Evolutionary conservation across 371 early-diverging fungal genomes (phyloP), one percentile per base, ranked within the genome.

Genomic region (Syncephalastrum monosporum): DNA sequence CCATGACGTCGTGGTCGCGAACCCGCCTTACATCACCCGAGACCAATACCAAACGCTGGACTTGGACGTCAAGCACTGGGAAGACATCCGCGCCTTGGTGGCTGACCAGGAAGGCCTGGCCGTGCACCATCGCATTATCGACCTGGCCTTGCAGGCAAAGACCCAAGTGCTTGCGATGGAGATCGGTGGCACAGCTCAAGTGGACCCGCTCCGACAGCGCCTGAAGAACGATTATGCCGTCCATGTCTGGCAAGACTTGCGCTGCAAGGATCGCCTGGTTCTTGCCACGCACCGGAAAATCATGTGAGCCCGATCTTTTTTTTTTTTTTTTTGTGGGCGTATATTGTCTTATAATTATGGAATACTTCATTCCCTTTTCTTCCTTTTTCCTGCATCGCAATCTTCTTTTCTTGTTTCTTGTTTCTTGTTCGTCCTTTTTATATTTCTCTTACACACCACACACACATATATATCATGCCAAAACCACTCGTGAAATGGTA

Each of bases 11-110:
- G 72, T 97, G 16, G 85, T 93, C 0, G 81, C 91, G 43, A 97
- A 97, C 66, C 97, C 97, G 17, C 97, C 97, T 0, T 95, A 97
- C 59, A 82, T 97, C n/a, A 79, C 94, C 0, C 68, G 66, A 3
- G 63, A 71, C 0, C 95, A 95, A 53, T 91, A 91, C 54, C 60
- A 59, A 1, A 49, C 48, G 1, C 67, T 95, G 16, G 89, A 84
- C 12, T 75, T 83, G 0, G 85, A 84, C 48, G 94, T 97, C 4
- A 80, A 79, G 27, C 72, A 83, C 4, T 95, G 94, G 93, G 97
- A 97, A 64, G 96, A 95, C 67, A 64, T 57, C n/a, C 61, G 77
- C 12, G 95, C 97, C 1, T 63, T 97, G 17, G 72, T 91, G 5
- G 89, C 94, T n/a, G 85, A 85, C 16, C 74, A 83, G 8, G 72